Base-by-base conservation (phyloP, 2,329 filamentous ascomycete genomes). In the Fusarium goolgardi region DNA sequence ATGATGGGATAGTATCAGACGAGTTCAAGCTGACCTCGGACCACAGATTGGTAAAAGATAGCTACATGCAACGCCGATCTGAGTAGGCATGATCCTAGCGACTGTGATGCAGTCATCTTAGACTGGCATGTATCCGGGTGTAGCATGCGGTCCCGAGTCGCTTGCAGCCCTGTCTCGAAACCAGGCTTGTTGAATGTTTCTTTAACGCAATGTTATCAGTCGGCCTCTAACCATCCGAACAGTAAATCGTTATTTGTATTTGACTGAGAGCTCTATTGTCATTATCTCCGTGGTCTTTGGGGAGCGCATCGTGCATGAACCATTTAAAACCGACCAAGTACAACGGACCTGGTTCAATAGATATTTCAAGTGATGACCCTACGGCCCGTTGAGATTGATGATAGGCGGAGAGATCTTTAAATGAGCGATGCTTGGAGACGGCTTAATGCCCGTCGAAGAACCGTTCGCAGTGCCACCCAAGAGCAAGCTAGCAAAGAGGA, bases 61-160 rank as follows among this genome's bases (percentile, higher is more conserved):
- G 41, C 46, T 55, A n/a, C 49, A 55, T 69, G 58, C 65, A 50
- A 55, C 55, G 66, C 29, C 55, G 66, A 69, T 70, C 66, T 40
- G 40, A 45, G 51, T 34, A 49, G 60, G 44, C 64, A 50, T 37
- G 46, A 50, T 34, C 49, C 61, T 67, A 40, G 65, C 50, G 39
- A 63, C 44, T 43, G 45, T 55, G 50, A 44, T 57, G 65, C 32
- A 67, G 47, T 46, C 54, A 41, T 53, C 27, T 21, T 34, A 40
- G 23, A 51, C 58, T 55, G 63, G 54, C 29, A 69, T 69, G 39
- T 53, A 20, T 39, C 25, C 25, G 25, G 18, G 34, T 35, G 23
- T 29, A 27, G 21, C 18, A 47, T 29, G 29, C 9, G 45, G 23
- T 29, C n/a, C 18, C n/a, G n/a, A 40, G 32, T 39, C 23, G 34